Evolutionary conservation across 2,329 filamentous ascomycete species (phyloP), one percentile per base, ranked within the genome.

Genomic region (Calonectria pteridis): DNA sequence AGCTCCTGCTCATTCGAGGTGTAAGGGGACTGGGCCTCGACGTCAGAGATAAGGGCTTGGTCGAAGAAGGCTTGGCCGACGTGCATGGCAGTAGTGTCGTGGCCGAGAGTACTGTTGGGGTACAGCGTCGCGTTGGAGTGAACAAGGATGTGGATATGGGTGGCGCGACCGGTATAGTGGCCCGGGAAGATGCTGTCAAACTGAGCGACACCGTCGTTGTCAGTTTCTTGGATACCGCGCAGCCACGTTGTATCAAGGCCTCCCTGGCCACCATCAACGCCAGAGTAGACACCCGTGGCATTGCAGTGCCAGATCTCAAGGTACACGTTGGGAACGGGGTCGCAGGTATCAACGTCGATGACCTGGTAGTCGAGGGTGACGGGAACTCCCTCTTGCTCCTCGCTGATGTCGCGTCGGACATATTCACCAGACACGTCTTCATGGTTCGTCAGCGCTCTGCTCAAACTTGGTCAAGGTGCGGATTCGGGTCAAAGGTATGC

Each of bases 51-150:
- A 37, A 93, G 87, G 67, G 86, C 85, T 78, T 92, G 89, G 81
- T 92, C 90, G 79, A 92, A 91, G 84, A 91, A 93, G 68, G 91
- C 82, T 81, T 93, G 91, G 20, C 91, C 91, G 37, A 93, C 87
- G 81, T 93, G 90, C 10, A 89, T 88, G 68, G 90, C 87, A 37
- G 83, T 83, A 51, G 80, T 82, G 0, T 83, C 80, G 33, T 79
- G 81, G 26, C 81, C 81, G 6, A 86, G 81, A 0, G 84, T 85
- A 37, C 80, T 73, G 76, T 86, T 85, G 31, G 76, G 55, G 18
- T 81, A 75, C 6, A 81, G 71, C 7, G 82, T 83, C 3, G 83
- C 83, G 65, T 84, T 84, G 59, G 82, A 77, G 75, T 85, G 81
- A 86, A 87, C 81, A 51, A 85, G 76, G 37, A 85, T 66, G 73